Evolutionary conservation across 2,329 filamentous ascomycete species (phyloP), one percentile per base, ranked within the genome.

Genomic region (Trichoderma aggressivum): DNA sequence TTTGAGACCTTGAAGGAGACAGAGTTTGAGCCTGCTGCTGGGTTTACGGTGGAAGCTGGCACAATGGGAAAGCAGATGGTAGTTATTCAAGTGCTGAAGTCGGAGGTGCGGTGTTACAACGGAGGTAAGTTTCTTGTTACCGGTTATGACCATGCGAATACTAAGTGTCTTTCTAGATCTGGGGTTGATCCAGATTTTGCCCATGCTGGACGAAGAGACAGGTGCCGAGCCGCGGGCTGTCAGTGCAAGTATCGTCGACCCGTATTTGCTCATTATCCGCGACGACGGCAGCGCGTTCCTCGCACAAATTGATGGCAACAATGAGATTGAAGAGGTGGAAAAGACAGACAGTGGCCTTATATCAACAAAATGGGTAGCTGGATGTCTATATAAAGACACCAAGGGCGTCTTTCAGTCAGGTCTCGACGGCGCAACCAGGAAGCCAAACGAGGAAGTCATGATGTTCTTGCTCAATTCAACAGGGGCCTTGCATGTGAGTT

Each of bases 11-110:
- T 95, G 8, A 89, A 89, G 43, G 93, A 91, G 50, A 94, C 94
- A 0, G 96, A 99, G 77, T 98, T 98, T 78, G 97, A 99, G 73
- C 90, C 92, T 5, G 93, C 93, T 59, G 93, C 94, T 73, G 96
- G 94, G 30, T 89, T 91, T 36, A 98, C 96, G 0, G 86, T 98
- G 60, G 92, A 97, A 75, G 92, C 96, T 21, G 93, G 93, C 18
- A 92, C 91, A 0, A 89, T 99, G 80, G 92, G 92, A n/a, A 88
- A 89, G 65, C 90, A 92, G 72, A 92, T 88, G 78, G 89, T 94
- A 71, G 90, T 98, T 39, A 91, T 98, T 18, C 96, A 98, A 78
- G 91, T 97, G 2, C 85, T 97, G 67, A 92, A 91, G 74, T 93
- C 90, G 2, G 95, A 98, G 77, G 89, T 98, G 28, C 88, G 95